A percentile compares a stretch with the other conserved stretches of the same genome.
phyloP scores from a whole-genome alignment of 768 basidiomycete genomes.

The Amanita inopinata region DNA sequence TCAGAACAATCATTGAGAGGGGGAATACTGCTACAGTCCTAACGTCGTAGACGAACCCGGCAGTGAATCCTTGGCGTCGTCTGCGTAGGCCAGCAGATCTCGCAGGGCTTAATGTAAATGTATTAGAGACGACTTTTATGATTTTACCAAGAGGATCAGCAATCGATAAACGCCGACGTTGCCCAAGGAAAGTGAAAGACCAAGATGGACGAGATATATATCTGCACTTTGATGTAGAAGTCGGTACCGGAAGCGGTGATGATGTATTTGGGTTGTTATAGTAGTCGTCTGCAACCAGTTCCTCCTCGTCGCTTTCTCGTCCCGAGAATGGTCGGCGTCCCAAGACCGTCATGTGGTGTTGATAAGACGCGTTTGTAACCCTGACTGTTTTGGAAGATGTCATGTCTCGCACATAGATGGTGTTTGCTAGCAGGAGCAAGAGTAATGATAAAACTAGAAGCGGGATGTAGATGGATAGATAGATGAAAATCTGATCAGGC shows the following conservation, averaged over 20 bases:
- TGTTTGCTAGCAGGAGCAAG: slow-evolving; percentile 25
- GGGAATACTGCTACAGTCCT: slow-evolving; percentile 35
- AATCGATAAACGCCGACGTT: slow-evolving; percentile 14
- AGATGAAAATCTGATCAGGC: slow-evolving; percentile 79
- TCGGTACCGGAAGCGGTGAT: slow-evolving; percentile 14
- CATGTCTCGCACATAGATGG: slow-evolving; percentile 11
- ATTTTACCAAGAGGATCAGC: neutral
- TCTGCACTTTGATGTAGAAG: slow-evolving; percentile 6
- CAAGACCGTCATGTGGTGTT: neutral
- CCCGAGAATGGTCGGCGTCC: neutral
- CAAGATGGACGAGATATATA: slow-evolving; percentile 4
- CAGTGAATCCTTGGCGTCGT: slow-evolving; percentile 15
- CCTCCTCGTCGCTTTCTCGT: slow-evolving; percentile 2
- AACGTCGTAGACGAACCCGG: slow-evolving; percentile 27
- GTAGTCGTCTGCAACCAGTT: neutral
- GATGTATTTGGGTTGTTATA: neutral
- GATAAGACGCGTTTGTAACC: neutral
- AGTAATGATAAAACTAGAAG: slow-evolving; percentile 51
- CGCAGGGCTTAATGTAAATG: slow-evolving; percentile 6
- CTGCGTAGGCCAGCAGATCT: slow-evolving; percentile 6
- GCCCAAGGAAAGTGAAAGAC: slow-evolving; percentile 13
- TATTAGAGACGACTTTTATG: slow-evolving; percentile 1
- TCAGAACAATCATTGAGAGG: slow-evolving; percentile 27
- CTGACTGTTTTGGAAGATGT: neutral
- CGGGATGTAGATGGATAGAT: slow-evolving; percentile 63